Evolutionary conservation across 148 eudicot species (phyloP), one percentile per base, ranked within the genome.

Genomic region (Selenicereus undatus): DNA sequence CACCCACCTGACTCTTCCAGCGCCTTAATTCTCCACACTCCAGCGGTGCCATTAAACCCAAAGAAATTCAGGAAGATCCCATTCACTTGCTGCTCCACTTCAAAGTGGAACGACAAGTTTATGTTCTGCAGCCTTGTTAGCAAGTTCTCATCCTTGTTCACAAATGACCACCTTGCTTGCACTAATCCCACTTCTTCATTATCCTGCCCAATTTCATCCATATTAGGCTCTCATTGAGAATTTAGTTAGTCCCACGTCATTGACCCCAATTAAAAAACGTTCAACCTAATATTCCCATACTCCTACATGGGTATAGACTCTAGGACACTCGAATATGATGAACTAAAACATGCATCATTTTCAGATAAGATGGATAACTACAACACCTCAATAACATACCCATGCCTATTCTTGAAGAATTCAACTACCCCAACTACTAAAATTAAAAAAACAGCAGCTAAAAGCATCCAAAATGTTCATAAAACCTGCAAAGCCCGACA

Each of bases 71-170:
- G 83, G 82, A 96, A 96, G 85, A 89, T 87, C 8, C 99, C 99
- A 80, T 96, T 96, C 79, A 96, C 99, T 86, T 96, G 99, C 60
- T 96, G 99, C 90, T 96, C 99, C 71, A 96, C 99, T 79, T 96
- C 99, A 80, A 96, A 96, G 89, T 96, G 99, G 79, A 96, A 96
- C 54, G 98, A 87, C 80, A 96, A 89, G 82, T 96, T 96, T 29
- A 96, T 89, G 91, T 91, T 84, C 79, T 96, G 99, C 78, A 96
- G 75, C 82, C 99, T 86, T n/a, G 99, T 96, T 30, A 96, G 88
- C 69, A 96, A 86, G 78, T 96, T 96, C 81, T 96, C 99, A 78
- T 96, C 99, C 84, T 90, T 88, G 90, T 96, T 96, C 82, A 96
- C 98, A 82, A 96, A 96, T 8, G 99, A 93, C 99, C 99, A 93